These are phyloP conservation scores for Cardamine occulta DNA, from an alignment of 345 rosid species.

Conservation along the genomic window DNA sequence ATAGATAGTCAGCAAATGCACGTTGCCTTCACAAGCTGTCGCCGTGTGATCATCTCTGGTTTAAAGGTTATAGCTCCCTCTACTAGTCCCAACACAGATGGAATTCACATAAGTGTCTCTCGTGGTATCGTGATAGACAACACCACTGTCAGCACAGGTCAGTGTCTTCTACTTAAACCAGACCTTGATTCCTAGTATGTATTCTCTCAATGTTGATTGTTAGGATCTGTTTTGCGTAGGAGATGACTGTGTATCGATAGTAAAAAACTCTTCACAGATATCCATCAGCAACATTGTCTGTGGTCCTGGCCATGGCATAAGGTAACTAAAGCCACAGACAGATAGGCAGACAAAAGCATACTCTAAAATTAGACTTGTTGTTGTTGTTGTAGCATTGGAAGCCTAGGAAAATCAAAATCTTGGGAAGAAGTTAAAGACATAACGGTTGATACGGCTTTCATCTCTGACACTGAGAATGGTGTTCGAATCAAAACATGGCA, in stretches of 20 bases:
- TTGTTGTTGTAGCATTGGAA: conserved; percentile 65
- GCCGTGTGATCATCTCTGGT: conserved; percentile 53
- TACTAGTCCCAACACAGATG: conserved; percentile 88
- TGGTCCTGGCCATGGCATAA: conserved; percentile 99
- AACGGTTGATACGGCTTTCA: conserved; percentile 59
- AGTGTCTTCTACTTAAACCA: conserved; percentile 3
- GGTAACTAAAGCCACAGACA: conserved; percentile 49
- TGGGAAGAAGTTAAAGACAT: conserved; percentile 61
- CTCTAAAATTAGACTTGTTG: background rate
- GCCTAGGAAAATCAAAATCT: conserved; percentile 79
- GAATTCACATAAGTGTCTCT: conserved; percentile 81
- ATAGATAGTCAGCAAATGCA: conserved; percentile 83
- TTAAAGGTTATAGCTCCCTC: conserved; percentile 70
- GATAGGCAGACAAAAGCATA: conserved; percentile 1
- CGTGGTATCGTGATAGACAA: conserved; percentile 62
- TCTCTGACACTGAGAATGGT: conserved; percentile 77
- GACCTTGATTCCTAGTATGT: background rate
- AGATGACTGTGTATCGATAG: conserved; percentile 94
- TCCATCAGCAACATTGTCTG: conserved; percentile 62
- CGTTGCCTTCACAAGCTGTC: conserved; percentile 69
- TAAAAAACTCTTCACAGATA: conserved; percentile 72
- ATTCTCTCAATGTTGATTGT: conserved; percentile 1
- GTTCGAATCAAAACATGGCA: conserved; percentile 97
- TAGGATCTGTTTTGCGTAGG: conserved; percentile 54
- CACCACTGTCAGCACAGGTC: conserved; percentile 71